Conservation (phyloP, 768 basidiomycete genomes). For the Filobasidium floriforme region DNA sequence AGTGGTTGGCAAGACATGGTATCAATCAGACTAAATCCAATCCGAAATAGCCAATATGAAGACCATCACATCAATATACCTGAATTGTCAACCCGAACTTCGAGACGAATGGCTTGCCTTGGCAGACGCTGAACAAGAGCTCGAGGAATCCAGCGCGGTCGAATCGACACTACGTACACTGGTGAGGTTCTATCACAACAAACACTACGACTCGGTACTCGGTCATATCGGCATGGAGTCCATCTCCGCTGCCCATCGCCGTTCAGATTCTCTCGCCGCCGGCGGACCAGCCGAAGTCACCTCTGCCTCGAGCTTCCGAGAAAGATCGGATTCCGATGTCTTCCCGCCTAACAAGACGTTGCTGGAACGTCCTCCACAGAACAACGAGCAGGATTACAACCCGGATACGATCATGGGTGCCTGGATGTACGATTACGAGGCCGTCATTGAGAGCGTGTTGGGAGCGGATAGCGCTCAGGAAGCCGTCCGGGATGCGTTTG, state of each 20-base stretch:
- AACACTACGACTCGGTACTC: conserved; percentile 49
- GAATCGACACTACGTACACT: conserved; percentile 88
- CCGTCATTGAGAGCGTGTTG: conserved; percentile 58
- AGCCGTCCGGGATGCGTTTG: conserved; percentile 28
- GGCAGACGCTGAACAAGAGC: conserved; percentile 75
- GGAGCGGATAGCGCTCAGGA: conserved; percentile 46
- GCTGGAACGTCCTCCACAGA: conserved; percentile 73
- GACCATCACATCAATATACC: conserved; percentile 94
- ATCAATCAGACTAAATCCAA: background rate
- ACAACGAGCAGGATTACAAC: conserved; percentile 66
- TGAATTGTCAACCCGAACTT: conserved; percentile 92
- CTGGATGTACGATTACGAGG: conserved; percentile 87
- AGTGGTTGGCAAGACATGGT: conserved; percentile 7
- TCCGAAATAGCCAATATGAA: conserved; percentile 87
- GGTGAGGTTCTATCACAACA: conserved; percentile 92
- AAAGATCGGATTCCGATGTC: conserved; percentile 63
- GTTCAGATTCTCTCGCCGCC: conserved; percentile 41
- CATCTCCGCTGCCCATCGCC: conserved; percentile 51
- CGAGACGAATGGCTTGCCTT: conserved; percentile 97
- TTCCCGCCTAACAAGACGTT: conserved; percentile 83
- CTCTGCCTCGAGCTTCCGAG: conserved; percentile 22
- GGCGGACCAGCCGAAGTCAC: conserved; percentile 25
- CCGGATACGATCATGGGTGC: conserved; percentile 82
- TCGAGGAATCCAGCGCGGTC: conserved; percentile 83
- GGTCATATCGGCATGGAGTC: conserved; percentile 49